Percentiles rank a stretch among this genome's conserved stretches.
These are phyloP conservation scores for Suillus subaureus DNA, from an alignment of 768 basidiomycete species.

Conservation along the genomic window DNA sequence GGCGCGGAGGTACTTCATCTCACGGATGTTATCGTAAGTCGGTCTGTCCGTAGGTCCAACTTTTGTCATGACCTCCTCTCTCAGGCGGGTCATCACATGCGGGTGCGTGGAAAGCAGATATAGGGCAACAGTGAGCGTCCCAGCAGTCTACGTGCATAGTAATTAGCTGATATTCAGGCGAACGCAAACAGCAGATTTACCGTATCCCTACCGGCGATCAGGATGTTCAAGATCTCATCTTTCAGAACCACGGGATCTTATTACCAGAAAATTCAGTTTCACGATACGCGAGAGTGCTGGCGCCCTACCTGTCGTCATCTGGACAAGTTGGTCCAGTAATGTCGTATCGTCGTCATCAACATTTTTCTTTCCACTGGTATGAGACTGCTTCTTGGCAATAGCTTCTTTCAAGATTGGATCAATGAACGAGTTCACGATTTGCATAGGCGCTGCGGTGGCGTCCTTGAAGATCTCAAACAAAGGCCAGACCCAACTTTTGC, in stretches of 20 bases:
- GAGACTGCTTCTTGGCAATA: conserved; percentile 41
- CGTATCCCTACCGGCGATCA: conserved; percentile 34
- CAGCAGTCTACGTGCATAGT: conserved; percentile 35
- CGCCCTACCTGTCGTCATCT: conserved; percentile 43
- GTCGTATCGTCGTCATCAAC: conserved; percentile 37
- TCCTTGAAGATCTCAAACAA: conserved; percentile 52
- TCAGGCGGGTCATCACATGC: conserved; percentile 45
- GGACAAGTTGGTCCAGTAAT: conserved; percentile 58
- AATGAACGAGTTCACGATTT: conserved; percentile 52
- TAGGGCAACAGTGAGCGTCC: conserved; percentile 37
- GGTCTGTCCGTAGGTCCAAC: conserved; percentile 53
- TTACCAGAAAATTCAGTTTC: background rate
- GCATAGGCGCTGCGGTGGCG: conserved; percentile 49
- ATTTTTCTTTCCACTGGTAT: conserved; percentile 22
- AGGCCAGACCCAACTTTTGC: conserved; percentile 55
- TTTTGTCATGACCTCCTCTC: conserved; percentile 54
- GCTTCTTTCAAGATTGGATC: conserved; percentile 49
- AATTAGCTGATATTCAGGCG: conserved; percentile 36
- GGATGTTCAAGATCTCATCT: conserved; percentile 37
- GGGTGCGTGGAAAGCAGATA: conserved; percentile 56
- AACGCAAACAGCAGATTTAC: background rate
- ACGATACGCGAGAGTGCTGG: conserved; percentile 33
- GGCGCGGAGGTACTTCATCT: conserved; percentile 66
- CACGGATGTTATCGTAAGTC: conserved; percentile 54
- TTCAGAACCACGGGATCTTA: conserved; percentile 30